Evolutionary conservation across 2,329 filamentous ascomycete genomes (phyloP).

Genomic region (Huntiella abstrusa): DNA sequence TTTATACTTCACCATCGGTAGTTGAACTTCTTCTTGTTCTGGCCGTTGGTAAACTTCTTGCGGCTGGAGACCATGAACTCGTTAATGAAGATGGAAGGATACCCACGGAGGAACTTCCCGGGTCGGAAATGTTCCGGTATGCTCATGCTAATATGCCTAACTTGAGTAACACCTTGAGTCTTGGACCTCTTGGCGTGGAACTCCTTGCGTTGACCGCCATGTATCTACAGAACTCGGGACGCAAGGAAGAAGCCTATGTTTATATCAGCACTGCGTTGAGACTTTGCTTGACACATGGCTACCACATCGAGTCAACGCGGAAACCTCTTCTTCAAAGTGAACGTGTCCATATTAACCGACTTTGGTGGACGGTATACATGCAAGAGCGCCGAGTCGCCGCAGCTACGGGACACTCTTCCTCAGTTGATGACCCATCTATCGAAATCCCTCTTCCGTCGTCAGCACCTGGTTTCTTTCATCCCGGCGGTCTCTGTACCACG

Average conservation of each 20-base stretch:
- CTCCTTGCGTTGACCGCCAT: conserved; percentile 14
- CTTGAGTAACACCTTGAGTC: conserved; percentile 14
- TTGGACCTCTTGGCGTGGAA: conserved; percentile 17
- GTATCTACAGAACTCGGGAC: conserved; percentile 11
- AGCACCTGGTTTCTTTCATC: conserved; percentile 16
- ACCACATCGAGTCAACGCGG: conserved; percentile 13
- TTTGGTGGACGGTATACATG: conserved; percentile 18
- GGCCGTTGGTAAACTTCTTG: conserved; percentile 9
- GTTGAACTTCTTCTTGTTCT: conserved; percentile 10
- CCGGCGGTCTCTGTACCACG: conserved; percentile 16
- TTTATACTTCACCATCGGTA: conserved; percentile 10
- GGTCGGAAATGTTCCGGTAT: conserved; percentile 10
- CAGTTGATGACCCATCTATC: conserved; percentile 10
- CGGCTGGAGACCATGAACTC: conserved; percentile 6
- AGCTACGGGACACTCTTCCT: conserved; percentile 10
- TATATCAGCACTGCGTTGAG: conserved; percentile 16
- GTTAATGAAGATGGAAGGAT: conserved; percentile 8
- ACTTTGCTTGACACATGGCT: conserved; percentile 16
- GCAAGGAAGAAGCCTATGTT: conserved; percentile 12
- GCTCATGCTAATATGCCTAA: conserved; percentile 16
- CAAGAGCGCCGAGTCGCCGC: conserved; percentile 14
- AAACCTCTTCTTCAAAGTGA: conserved; percentile 12
- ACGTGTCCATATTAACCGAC: conserved; percentile 14
- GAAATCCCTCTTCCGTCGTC: conserved; percentile 11
- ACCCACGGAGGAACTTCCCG: conserved; percentile 9